phyloP scores from a whole-genome alignment of 148 eudicot genomes.

The Cornus controversa region DNA sequence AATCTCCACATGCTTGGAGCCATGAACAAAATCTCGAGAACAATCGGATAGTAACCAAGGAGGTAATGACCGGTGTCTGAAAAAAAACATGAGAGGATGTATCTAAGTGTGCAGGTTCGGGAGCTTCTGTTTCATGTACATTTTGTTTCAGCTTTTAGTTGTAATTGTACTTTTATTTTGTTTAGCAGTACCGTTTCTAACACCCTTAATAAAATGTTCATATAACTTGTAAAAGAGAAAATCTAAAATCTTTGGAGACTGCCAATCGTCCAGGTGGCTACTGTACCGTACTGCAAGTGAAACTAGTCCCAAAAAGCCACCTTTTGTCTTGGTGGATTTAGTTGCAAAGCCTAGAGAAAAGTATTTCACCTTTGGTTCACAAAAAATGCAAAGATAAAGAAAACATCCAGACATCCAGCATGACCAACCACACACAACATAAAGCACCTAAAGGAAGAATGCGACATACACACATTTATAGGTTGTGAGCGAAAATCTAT shows the following conservation, averaged over 20 bases:
- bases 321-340: too few relatives aligned
- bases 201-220: constrained; percentile 12
- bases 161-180: not conserved
- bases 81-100: not conserved
- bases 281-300: not conserved
- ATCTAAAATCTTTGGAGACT: too few relatives aligned
- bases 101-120: constrained; percentile 11
- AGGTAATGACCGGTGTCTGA: constrained; percentile 41
- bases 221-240: constrained; percentile 1
- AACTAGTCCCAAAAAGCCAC: too few relatives aligned
- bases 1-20: constrained; percentile 53
- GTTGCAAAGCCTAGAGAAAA: too few relatives aligned
- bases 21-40: constrained; percentile 27
- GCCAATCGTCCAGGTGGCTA: not conserved
- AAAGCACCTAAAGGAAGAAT: too few relatives aligned
- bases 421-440: too few relatives aligned
- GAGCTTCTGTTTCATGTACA: constrained; percentile 22
- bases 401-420: too few relatives aligned
- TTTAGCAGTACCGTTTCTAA: constrained; percentile 17
- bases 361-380: too few relatives aligned
- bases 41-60: constrained; percentile 23
- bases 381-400: too few relatives aligned
- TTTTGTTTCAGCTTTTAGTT: not conserved
- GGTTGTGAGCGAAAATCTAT: too few relatives aligned
- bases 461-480: too few relatives aligned